phyloP scores from a whole-genome alignment of 2,329 filamentous ascomycete genomes.

The Phaeoacremonium minimum region DNA sequence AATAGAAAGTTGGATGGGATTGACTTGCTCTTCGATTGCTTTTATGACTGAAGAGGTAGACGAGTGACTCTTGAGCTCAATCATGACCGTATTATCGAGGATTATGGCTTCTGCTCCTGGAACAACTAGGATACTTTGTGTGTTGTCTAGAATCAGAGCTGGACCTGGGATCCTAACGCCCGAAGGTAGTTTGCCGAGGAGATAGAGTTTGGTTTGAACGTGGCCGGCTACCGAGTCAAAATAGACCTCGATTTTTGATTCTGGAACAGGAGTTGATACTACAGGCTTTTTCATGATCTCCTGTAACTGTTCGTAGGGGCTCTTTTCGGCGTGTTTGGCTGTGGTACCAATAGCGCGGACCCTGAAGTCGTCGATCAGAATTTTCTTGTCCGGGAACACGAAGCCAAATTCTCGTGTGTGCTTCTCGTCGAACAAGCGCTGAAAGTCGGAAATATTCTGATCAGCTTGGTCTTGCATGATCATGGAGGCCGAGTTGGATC shows the following conservation, averaged over 20 bases:
- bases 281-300: conserved; percentile 61
- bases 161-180: conserved; percentile 57
- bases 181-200: conserved; percentile 30
- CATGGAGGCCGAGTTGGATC: conserved; percentile 5
- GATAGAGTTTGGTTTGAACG: background rate
- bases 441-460: conserved; percentile 64
- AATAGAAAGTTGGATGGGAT: conserved; percentile 64
- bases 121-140: conserved; percentile 63
- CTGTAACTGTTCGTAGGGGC: conserved; percentile 27
- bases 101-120: conserved; percentile 57
- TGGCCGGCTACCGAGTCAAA: too few relatives aligned
- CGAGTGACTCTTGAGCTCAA: conserved; percentile 54
- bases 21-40: conserved; percentile 17
- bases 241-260: background rate
- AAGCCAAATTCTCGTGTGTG: conserved; percentile 71
- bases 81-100: conserved; percentile 62
- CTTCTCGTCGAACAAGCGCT: conserved; percentile 61
- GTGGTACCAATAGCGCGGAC: conserved; percentile 57
- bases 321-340: conserved; percentile 11
- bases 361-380: conserved; percentile 67
- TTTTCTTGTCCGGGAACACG: conserved; percentile 61
- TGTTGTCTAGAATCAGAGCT: conserved; percentile 58
- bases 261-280: conserved; percentile 34
- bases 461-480: conserved; percentile 25
- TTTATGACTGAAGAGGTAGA: conserved; percentile 13